phyloP scores from a whole-genome alignment of 805 yeast species.

The Wickerhamomyces kurtzmanii region DNA sequence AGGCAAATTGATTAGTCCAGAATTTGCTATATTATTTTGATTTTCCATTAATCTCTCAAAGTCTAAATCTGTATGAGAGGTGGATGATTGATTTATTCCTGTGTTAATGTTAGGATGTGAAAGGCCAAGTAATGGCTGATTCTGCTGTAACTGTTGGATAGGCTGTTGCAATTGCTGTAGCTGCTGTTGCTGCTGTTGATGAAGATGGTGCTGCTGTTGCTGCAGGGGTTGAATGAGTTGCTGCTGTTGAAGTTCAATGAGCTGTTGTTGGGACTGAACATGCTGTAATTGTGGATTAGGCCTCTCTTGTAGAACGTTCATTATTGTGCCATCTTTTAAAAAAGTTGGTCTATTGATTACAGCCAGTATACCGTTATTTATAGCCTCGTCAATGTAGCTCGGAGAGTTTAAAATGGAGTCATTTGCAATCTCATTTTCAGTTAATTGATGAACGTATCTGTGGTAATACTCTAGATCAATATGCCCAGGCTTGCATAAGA shows the following conservation, averaged over 20 bases:
- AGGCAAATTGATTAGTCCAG: constrained; percentile 1
- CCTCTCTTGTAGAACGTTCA: no score
- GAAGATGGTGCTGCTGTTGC: constrained; percentile 4
- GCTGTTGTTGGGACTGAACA: constrained; percentile 2
- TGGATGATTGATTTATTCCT: background rate
- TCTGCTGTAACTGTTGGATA: constrained; percentile 3
- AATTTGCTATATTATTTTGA: background rate
- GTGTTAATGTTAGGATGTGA: background rate
- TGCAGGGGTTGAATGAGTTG: constrained; percentile 3
- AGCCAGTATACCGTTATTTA: constrained; percentile 12
- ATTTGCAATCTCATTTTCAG: constrained; percentile 4
- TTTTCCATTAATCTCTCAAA: constrained; percentile 4
- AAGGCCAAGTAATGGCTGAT: constrained; percentile 1
- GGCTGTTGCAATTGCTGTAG: constrained; percentile 7
- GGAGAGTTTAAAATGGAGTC: constrained; percentile 12
- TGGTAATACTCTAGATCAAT: constrained; percentile 17
- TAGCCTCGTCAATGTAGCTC: constrained; percentile 14
- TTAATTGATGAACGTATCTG: constrained; percentile 10
- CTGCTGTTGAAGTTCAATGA: constrained; percentile 1
- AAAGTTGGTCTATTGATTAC: constrained; percentile 6
- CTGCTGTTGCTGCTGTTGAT: constrained; percentile 2
- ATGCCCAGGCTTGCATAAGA: constrained; percentile 14
- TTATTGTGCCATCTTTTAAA: constrained; percentile 2
- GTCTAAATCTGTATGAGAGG: constrained; percentile 3
- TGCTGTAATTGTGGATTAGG: constrained; percentile 3